These are phyloP conservation scores for Ustanciosporium gigantosporum DNA, from an alignment of 1,284 basidiomycete species.

Conservation along the genomic window DNA sequence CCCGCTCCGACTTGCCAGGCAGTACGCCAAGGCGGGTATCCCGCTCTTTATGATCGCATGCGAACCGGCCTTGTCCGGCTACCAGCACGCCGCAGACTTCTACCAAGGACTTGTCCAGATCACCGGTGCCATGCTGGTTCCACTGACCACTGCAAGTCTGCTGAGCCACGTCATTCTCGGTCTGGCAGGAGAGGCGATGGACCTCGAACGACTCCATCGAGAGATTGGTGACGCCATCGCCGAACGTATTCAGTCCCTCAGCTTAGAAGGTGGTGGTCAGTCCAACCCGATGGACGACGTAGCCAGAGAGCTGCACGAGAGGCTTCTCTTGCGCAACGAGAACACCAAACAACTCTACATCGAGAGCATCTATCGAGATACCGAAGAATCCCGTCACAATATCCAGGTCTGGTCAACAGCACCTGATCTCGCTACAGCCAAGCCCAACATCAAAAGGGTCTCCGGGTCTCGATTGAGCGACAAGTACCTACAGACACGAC, in stretches of 20 bases:
- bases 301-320: slow-evolving; percentile 87
- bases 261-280: slow-evolving; percentile 71
- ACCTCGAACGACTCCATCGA: slow-evolving; percentile 90
- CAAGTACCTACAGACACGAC: slow-evolving; percentile 50
- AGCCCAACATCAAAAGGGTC: slow-evolving; percentile 75
- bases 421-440: slow-evolving; percentile 73
- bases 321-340: slow-evolving; percentile 86
- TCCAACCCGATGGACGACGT: slow-evolving; percentile 79
- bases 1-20: slow-evolving; percentile 81
- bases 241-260: slow-evolving; percentile 80
- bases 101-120: slow-evolving; percentile 66
- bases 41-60: slow-evolving; percentile 74
- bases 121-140: slow-evolving; percentile 81
- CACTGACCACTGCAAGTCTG: slow-evolving; percentile 90
- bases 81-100: slow-evolving; percentile 75
- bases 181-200: slow-evolving; percentile 94
- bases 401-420: slow-evolving; percentile 83
- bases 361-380: slow-evolving; percentile 77
- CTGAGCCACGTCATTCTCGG: slow-evolving; percentile 97
- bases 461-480: slow-evolving; percentile 53
- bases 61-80: slow-evolving; percentile 89
- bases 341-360: slow-evolving; percentile 94
- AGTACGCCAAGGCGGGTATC: slow-evolving; percentile 81
- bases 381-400: slow-evolving; percentile 79
- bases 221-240: slow-evolving; percentile 93